A percentile compares a stretch with the other conserved stretches of the same genome.
Evolutionary conservation across 495 filamentous ascomycete species (phyloP).

Genomic region (Amniculicola lignicola): DNA sequence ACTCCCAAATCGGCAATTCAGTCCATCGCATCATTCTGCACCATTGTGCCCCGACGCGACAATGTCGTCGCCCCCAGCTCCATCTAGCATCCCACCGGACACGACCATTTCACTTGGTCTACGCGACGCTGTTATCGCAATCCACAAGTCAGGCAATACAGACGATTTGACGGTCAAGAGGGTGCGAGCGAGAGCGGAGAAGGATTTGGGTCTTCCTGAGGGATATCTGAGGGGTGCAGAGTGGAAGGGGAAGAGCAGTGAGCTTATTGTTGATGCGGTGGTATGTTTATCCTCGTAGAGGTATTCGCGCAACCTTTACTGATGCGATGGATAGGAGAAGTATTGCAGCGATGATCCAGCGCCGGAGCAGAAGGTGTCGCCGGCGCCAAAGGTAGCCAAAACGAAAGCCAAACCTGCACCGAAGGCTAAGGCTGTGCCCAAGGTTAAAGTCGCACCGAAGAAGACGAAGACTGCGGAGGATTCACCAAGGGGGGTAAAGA

Average conservation of each 20-base stretch:
- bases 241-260: constrained; percentile 81
- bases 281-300: constrained; percentile 59
- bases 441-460: constrained; percentile 25
- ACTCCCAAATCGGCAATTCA: no score
- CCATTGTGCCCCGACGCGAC: no score
- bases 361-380: constrained; percentile 13
- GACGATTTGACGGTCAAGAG: constrained; percentile 73
- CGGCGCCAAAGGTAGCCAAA: neutral
- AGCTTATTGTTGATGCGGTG: constrained; percentile 65
- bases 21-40: no score
- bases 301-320: no score
- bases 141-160: constrained; percentile 56
- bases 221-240: constrained; percentile 66
- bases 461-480: constrained; percentile 11
- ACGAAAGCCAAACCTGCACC: constrained; percentile 31
- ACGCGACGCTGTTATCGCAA: constrained; percentile 54
- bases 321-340: constrained; percentile 14
- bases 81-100: constrained; percentile 31
- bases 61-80: no score
- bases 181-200: constrained; percentile 65
- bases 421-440: constrained; percentile 11
- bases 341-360: constrained; percentile 13
- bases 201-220: constrained; percentile 59
- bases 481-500: constrained; percentile 20
- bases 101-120: constrained; percentile 51